Percentiles rank a stretch among this genome's conserved stretches.
These are phyloP conservation scores for Apiospora hydei DNA, from an alignment of 2,329 filamentous ascomycete species.

Conservation along the genomic window DNA sequence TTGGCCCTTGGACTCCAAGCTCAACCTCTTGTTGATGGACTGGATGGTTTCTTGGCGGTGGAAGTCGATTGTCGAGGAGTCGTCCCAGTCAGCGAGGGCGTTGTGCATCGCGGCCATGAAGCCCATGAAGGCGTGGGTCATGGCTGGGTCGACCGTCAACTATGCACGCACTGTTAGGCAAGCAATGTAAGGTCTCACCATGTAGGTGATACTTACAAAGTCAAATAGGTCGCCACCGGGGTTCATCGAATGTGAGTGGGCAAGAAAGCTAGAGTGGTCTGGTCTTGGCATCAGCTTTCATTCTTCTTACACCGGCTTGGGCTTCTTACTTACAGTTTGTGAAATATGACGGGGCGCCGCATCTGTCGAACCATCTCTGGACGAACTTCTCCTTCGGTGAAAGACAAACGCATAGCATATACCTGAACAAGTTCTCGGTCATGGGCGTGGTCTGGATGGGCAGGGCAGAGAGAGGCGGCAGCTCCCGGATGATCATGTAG, in stretches of 20 bases:
- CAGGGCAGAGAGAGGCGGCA: constrained; percentile 42
- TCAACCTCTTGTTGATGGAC: constrained; percentile 42
- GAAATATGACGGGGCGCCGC: constrained; percentile 43
- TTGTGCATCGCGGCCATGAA: constrained; percentile 45
- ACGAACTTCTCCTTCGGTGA: constrained; percentile 41
- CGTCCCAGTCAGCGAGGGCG: constrained; percentile 42
- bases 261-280: constrained; percentile 44
- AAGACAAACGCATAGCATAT: constrained; percentile 44
- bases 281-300: background rate
- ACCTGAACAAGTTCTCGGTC: constrained; percentile 42
- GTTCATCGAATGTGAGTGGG: constrained; percentile 44
- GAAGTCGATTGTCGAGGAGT: constrained; percentile 44
- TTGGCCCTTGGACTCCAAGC: constrained; percentile 40
- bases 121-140: constrained; percentile 44
- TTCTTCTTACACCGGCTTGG: background rate
- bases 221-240: constrained; percentile 42
- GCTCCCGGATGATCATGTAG: constrained; percentile 40
- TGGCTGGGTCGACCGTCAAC: constrained; percentile 42
- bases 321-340: constrained; percentile 38
- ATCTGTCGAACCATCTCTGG: constrained; percentile 43
- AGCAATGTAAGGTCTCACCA: background rate
- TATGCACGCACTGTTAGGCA: constrained; percentile 27
- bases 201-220: constrained; percentile 34
- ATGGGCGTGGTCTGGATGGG: constrained; percentile 43
- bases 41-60: constrained; percentile 44